These are phyloP conservation scores for Penicillium subrubescens DNA, from an alignment of 495 filamentous ascomycete genomes.

Conservation along the genomic window DNA sequence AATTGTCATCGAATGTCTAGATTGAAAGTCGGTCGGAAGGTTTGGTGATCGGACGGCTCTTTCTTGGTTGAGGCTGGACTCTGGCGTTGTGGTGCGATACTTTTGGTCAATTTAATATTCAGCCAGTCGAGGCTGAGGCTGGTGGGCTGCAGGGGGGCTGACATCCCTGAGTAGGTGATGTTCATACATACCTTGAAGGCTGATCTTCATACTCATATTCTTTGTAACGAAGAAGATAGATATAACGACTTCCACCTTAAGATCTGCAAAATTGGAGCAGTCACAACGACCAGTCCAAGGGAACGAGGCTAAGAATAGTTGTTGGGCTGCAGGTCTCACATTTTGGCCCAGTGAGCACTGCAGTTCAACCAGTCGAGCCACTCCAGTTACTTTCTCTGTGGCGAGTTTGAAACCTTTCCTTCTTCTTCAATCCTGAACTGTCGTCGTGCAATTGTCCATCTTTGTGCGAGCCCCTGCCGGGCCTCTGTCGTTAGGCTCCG, in stretches of 20 bases:
- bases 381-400: slow-evolving; percentile 5
- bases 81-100: not conserved
- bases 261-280: slow-evolving; percentile 2
- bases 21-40: not conserved
- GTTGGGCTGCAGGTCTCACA: slow-evolving; percentile 26
- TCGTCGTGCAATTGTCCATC: slow-evolving; percentile 5
- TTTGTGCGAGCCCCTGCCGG: not conserved
- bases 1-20: not conserved
- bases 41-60: not conserved
- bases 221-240: not conserved
- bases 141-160: not conserved
- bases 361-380: not conserved
- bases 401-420: slow-evolving; percentile 20
- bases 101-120: not conserved
- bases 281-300: not conserved
- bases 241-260: not conserved
- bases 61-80: not conserved
- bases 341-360: not conserved
- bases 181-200: not conserved
- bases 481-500: slow-evolving; percentile 1
- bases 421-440: slow-evolving; percentile 12
- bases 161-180: not conserved
- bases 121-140: not conserved
- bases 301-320: slow-evolving; percentile 22
- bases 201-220: not conserved